Conservation (phyloP, 768 basidiomycete genomes). For the Lactarius trivialis region DNA sequence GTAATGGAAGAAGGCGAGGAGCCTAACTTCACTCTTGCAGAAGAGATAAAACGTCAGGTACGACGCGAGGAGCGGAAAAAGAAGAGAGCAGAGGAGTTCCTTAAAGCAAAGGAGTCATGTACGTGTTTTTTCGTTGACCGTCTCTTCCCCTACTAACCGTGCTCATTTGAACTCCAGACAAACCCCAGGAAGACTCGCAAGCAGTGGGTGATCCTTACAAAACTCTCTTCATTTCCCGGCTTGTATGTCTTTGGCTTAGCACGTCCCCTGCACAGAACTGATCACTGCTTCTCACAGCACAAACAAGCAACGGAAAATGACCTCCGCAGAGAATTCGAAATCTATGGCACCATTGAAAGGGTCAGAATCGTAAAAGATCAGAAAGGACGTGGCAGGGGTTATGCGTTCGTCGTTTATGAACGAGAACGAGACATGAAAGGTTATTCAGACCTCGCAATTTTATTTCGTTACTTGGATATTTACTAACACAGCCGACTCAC, state of each 20-base stretch:
- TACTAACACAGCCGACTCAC: constrained; percentile 24
- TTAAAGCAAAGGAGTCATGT: constrained; percentile 82
- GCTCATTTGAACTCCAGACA: constrained; percentile 47
- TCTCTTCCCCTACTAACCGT: constrained; percentile 8
- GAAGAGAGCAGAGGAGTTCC: constrained; percentile 67
- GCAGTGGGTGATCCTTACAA: constrained; percentile 97
- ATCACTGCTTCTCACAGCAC: constrained; percentile 47
- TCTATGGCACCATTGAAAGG: constrained; percentile 90
- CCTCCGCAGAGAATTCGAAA: constrained; percentile 90
- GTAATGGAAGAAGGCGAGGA: constrained; percentile 83
- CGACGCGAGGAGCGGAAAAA: constrained; percentile 74
- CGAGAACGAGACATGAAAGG: constrained; percentile 99
- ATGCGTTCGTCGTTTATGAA: constrained; percentile 97
- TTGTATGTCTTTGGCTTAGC: constrained; percentile 43
- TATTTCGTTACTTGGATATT: constrained; percentile 19
- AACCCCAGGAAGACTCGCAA: constrained; percentile 85
- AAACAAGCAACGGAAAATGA: constrained; percentile 90
- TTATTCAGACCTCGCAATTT: constrained; percentile 31
- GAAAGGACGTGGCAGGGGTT: constrained; percentile 81
- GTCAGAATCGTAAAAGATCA: constrained; percentile 90
- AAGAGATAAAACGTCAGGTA: constrained; percentile 76
- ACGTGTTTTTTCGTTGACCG: constrained; percentile 29
- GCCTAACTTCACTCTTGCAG: constrained; percentile 71
- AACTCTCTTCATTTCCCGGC: constrained; percentile 90
- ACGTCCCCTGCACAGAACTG: neutral